phyloP scores from a whole-genome alignment of 192 early-diverging fungal genomes.

The Coemansia sp. region DNA sequence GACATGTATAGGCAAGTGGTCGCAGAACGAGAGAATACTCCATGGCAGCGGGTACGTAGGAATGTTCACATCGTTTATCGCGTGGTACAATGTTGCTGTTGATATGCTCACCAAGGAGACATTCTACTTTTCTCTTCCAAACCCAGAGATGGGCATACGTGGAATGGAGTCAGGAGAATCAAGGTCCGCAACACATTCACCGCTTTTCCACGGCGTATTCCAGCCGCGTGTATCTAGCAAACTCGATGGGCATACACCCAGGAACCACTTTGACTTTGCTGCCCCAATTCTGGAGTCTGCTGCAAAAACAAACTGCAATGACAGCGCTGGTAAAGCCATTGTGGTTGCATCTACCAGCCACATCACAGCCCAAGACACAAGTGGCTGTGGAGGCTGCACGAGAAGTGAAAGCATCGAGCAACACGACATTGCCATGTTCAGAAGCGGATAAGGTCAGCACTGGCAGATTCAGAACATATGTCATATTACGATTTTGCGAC shows the following conservation, averaged over 20 bases:
- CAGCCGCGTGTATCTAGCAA: slow-evolving; percentile 9
- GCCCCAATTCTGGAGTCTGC: slow-evolving; percentile 5
- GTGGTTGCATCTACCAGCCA: neutral
- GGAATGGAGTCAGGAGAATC: neutral
- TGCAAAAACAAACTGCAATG: neutral
- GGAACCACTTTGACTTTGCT: slow-evolving; percentile 32
- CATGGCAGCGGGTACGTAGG: slow-evolving; percentile 52
- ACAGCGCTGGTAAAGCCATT: neutral
- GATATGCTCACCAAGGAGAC: slow-evolving; percentile 58
- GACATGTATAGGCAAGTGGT: slow-evolving; percentile 48
- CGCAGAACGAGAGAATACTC: slow-evolving; percentile 39
- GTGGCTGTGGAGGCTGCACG: neutral
- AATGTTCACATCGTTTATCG: slow-evolving; percentile 49
- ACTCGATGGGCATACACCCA: slow-evolving; percentile 24
- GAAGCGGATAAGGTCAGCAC: neutral
- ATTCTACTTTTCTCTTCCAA: slow-evolving; percentile 58
- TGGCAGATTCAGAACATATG: neutral
- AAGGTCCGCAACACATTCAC: slow-evolving; percentile 22
- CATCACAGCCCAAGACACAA: neutral
- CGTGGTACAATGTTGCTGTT: slow-evolving; percentile 58
- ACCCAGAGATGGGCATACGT: slow-evolving; percentile 31
- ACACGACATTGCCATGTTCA: slow-evolving; percentile 9
- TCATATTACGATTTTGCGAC: no score
- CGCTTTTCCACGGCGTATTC: slow-evolving; percentile 7
- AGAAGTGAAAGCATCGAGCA: slow-evolving; percentile 5